Base-by-base conservation (phyloP, 345 rosid species). In the Aurinia saxatilis region DNA sequence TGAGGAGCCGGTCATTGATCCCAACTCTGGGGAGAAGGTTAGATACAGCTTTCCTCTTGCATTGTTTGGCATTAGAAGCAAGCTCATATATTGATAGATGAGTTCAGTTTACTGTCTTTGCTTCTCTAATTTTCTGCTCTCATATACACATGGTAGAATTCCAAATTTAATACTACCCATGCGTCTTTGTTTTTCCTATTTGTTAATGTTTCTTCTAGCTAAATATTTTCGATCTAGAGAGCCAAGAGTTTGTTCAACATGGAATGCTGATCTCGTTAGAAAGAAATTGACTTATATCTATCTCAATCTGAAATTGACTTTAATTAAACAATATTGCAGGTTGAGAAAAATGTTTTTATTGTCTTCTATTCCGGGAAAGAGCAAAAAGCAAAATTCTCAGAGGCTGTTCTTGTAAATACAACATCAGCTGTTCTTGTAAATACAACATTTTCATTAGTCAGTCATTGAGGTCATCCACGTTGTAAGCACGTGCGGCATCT, bases 401-500 rank as follows among this genome's bases (percentile, higher is more conserved):
- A 81, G 29, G 99, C 91, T 13, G 99, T 93, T 73, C 99, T 87
- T 0, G 99, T 93, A 74, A 93, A 90, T 49, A 90, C 33, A 12
- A 93, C 96, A 77, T 93, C 95, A 1, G 97, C 90, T 69, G n/a
- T n/a, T n/a, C n/a, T n/a, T n/a, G n/a, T n/a, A n/a, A n/a, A n/a
- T n/a, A n/a, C n/a, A n/a, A n/a, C n/a, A n/a, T n/a, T n/a, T n/a
- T n/a, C n/a, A n/a, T n/a, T n/a, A n/a, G n/a, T n/a, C n/a, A n/a
- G n/a, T 93, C 99, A 68, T 90, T 90, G 19, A 93, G 96, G 75
- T 87, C 90, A 68, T 90, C 99, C 7, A 90, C 95, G 48, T 93
- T 93, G 78, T 85, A 93, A 53, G 90, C 91, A 12, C 74, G 75
- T 3, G 79, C 79, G 56, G 71, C 60, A 30, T 79, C 84, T 55